Conservation (phyloP, 2,329 filamentous ascomycete species). For the Aspergillus neotritici region DNA sequence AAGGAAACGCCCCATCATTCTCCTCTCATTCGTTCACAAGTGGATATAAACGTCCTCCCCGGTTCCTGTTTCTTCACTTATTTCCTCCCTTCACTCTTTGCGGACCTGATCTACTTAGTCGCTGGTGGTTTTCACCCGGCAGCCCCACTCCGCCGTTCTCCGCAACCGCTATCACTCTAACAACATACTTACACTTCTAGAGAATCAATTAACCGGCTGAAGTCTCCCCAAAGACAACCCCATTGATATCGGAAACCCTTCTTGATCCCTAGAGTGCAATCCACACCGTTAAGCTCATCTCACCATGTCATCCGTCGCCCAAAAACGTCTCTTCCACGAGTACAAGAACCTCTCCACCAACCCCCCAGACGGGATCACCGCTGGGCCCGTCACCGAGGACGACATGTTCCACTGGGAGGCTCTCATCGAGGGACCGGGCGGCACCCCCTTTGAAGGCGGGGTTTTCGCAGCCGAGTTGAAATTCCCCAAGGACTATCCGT, state of each 20-base stretch:
- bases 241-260: no score
- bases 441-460: slow-evolving; percentile 91
- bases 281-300: not conserved
- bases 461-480: slow-evolving; percentile 92
- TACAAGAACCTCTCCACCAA: slow-evolving; percentile 91
- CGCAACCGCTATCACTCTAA: not conserved
- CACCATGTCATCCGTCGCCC: slow-evolving; percentile 47
- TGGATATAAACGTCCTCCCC: not conserved
- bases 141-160: slow-evolving; percentile 2
- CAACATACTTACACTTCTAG: not conserved
- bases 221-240: no score
- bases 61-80: not conserved
- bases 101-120: not conserved
- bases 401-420: slow-evolving; percentile 96
- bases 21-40: no score
- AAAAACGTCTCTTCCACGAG: slow-evolving; percentile 85
- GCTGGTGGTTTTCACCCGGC: not conserved
- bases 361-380: slow-evolving; percentile 95
- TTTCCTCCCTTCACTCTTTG: not conserved
- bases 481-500: slow-evolving; percentile 95
- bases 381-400: slow-evolving; percentile 87
- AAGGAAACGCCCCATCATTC: no score
- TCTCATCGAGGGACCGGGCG: slow-evolving; percentile 89
- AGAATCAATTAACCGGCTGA: not conserved
- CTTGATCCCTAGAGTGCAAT: no score